Conservation (phyloP, 148 eudicot genomes). For the Bassia scoparia region DNA sequence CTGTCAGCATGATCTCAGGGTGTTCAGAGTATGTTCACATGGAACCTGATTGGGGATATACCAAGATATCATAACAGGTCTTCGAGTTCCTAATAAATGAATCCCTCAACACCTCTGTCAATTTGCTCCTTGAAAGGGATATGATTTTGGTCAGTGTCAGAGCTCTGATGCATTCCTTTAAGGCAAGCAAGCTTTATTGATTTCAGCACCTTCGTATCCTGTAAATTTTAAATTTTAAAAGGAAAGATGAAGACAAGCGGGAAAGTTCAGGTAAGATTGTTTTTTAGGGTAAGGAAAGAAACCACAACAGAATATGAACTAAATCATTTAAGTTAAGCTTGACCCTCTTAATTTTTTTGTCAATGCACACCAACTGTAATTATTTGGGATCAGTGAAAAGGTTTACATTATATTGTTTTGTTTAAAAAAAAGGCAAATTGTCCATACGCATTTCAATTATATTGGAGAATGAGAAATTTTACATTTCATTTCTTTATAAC, state of each 20-base stretch:
- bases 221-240: conserved; percentile 14
- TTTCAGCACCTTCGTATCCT: conserved; percentile 96
- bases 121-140: conserved; percentile 97
- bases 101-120: conserved; percentile 96
- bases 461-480: no score
- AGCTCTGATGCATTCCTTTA: conserved; percentile 98
- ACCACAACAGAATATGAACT: no score
- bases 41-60: conserved; percentile 96
- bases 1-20: conserved; percentile 98
- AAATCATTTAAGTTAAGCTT: no score
- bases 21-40: conserved; percentile 93
- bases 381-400: no score
- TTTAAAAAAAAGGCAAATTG: no score
- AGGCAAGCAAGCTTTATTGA: conserved; percentile 96
- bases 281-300: no score
- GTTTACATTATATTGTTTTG: no score
- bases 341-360: no score
- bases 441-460: no score
- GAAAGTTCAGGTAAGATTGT: background rate
- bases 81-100: conserved; percentile 97
- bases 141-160: conserved; percentile 95
- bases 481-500: no score
- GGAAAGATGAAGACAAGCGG: background rate
- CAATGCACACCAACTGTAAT: no score
- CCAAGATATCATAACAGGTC: conserved; percentile 98